Conservation (phyloP, 2,329 filamentous ascomycete species). For the Epichloe typhina region DNA sequence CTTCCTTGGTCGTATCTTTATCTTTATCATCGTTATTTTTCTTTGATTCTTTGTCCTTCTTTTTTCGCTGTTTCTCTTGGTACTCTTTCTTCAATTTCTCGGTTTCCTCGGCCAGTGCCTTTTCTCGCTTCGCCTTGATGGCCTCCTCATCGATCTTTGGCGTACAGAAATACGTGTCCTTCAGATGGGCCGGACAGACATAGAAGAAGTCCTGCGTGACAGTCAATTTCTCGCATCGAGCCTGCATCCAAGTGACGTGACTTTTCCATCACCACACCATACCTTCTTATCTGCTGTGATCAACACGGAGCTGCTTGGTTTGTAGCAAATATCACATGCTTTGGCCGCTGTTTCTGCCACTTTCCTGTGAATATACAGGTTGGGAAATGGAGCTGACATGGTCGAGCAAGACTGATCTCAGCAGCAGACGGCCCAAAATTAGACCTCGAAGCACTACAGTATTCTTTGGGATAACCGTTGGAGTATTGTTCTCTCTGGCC, state of each 20-base stretch:
- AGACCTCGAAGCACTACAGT: background rate
- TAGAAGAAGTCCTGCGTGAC: conserved; percentile 67
- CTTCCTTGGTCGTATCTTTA: conserved; percentile 21
- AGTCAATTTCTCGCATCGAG: background rate
- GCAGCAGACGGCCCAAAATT: background rate
- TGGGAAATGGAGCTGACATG: conserved; percentile 40
- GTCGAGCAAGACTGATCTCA: background rate
- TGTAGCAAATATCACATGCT: conserved; percentile 84
- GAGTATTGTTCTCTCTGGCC: background rate
- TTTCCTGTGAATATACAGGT: conserved; percentile 72
- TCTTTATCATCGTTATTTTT: conserved; percentile 31
- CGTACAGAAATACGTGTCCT: conserved; percentile 68
- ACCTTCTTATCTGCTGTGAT: conserved; percentile 87
- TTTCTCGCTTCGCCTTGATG: conserved; percentile 45
- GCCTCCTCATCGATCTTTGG: conserved; percentile 59
- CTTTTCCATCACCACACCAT: conserved; percentile 5
- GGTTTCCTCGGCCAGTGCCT: conserved; percentile 50
- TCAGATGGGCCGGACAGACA: conserved; percentile 70
- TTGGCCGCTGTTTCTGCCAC: conserved; percentile 77
- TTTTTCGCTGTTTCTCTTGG: conserved; percentile 56
- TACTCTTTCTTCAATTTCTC: conserved; percentile 60
- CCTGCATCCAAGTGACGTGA: background rate
- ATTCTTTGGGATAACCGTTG: too few species aligned
- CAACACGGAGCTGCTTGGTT: conserved; percentile 73
- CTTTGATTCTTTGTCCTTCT: conserved; percentile 53